Base-by-base conservation (phyloP, 2,329 filamentous ascomycete genomes). In the Cercospora sojina region DNA sequence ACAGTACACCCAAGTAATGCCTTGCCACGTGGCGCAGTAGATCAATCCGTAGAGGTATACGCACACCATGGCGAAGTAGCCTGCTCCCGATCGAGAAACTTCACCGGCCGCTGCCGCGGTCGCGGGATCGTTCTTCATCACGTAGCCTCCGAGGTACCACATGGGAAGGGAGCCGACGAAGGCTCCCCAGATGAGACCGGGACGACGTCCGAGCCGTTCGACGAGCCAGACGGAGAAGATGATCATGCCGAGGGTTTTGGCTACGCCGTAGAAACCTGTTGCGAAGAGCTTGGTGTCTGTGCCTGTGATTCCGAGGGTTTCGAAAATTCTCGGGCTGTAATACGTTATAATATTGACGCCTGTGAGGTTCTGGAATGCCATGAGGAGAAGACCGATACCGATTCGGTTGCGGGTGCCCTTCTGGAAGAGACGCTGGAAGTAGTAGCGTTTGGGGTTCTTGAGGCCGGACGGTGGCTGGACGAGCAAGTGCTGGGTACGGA, bases 11-110 rank as follows among this genome's bases (percentile, higher is more conserved):
- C 68, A 71, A 0, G 66, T 71, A 41, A 72, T 72, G 16, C 68
- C 77, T 58, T 81, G 79, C 79, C 80, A 81, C 1, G 79, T 80
- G 0, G 79, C 78, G 59, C 79, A 83, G 57, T 84, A 85, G 69
- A 85, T 85, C 53, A 85, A 79, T 1, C 80, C 84, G 68, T 85
- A 86, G 0, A 86, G 76, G 77, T 86, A 86, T 25, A 86, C 82
- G 72, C 83, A 83, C 2, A 83, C 84, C 32, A 84, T 85, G 7
- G 84, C 84, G 13, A 84, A 79, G 65, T 83, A 81, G 0, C 84
- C 85, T 64, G 83, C 83, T 3, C 80, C 81, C 6, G 79, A 74
- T 0, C 82, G 81, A 5, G 79, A 76, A 1, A 81, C 73, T 12
- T 77, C 75, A 7, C 83, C 83, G 2, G 78, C 77, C 0, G 74